These are phyloP conservation scores for Podaxis pistillaris DNA, from an alignment of 768 basidiomycete genomes.

Conservation along the genomic window DNA sequence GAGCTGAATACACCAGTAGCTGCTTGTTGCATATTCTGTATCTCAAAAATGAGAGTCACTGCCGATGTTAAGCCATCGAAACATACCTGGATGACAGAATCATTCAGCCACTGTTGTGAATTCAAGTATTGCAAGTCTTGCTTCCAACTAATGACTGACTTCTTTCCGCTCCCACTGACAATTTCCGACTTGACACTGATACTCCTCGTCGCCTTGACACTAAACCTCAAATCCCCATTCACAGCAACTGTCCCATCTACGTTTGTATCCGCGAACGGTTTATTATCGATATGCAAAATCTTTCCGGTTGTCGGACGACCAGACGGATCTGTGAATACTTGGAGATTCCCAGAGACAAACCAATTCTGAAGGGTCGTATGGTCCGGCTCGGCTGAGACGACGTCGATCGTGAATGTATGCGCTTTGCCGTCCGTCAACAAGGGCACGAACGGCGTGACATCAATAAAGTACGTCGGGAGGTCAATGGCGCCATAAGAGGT, in stretches of 20 bases:
- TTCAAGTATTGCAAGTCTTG: slow-evolving; percentile 64
- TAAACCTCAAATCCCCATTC: slow-evolving; percentile 56
- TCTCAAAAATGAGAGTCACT: not conserved
- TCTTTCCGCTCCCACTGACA: slow-evolving; percentile 56
- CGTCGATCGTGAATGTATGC: slow-evolving; percentile 72
- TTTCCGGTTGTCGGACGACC: slow-evolving; percentile 61
- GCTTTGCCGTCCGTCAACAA: slow-evolving; percentile 63
- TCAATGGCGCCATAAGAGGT: slow-evolving; percentile 76
- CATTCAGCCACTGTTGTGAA: slow-evolving; percentile 56
- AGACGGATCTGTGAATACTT: slow-evolving; percentile 67
- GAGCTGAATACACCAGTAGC: slow-evolving; percentile 36
- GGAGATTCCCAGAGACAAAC: slow-evolving; percentile 72
- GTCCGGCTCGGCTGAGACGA: slow-evolving; percentile 64
- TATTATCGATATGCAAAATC: slow-evolving; percentile 56
- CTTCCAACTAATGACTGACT: slow-evolving; percentile 54
- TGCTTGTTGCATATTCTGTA: slow-evolving; percentile 40
- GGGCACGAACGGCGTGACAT: slow-evolving; percentile 76
- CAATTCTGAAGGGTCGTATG: slow-evolving; percentile 73
- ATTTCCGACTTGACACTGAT: slow-evolving; percentile 64
- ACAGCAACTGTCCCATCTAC: slow-evolving; percentile 40
- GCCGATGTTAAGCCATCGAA: not conserved
- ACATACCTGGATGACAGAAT: slow-evolving; percentile 39
- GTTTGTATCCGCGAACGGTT: slow-evolving; percentile 53
- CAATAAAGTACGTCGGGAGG: slow-evolving; percentile 74
- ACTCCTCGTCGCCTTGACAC: slow-evolving; percentile 55